phyloP scores from a whole-genome alignment of 768 basidiomycete species.

The Calvatia gigantea region DNA sequence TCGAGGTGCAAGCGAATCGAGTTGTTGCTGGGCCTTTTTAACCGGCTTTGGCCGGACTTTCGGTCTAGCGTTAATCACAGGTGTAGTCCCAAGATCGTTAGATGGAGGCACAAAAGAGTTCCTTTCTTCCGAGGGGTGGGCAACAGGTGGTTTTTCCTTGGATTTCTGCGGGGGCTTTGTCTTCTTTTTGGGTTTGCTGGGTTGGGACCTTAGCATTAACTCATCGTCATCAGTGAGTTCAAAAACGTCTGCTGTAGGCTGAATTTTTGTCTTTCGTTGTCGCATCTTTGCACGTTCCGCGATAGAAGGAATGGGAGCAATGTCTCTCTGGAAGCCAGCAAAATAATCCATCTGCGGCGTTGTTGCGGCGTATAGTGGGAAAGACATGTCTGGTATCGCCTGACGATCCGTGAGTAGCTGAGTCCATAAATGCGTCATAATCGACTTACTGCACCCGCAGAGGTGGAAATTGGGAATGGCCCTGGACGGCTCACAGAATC shows the following conservation, averaged over 20 bases:
- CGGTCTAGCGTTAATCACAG: slow-evolving; percentile 3
- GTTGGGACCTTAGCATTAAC: slow-evolving; percentile 1
- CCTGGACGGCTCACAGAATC: neutral
- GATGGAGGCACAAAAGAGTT: neutral
- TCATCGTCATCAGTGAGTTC: slow-evolving; percentile 19
- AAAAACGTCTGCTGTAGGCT: slow-evolving; percentile 2
- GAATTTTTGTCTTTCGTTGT: slow-evolving; percentile 24
- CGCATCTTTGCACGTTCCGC: slow-evolving; percentile 62
- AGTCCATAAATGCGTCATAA: neutral
- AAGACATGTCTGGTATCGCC: neutral
- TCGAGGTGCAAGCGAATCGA: slow-evolving; percentile 3
- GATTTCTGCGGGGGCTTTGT: slow-evolving; percentile 19
- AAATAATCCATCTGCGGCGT: slow-evolving; percentile 9
- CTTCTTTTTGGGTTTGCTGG: slow-evolving; percentile 10
- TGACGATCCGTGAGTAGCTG: neutral
- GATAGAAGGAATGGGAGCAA: slow-evolving; percentile 28
- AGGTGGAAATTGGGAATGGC: neutral
- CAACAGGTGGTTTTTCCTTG: neutral
- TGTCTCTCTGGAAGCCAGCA: slow-evolving; percentile 9
- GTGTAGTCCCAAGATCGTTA: neutral
- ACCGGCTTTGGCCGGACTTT: slow-evolving; percentile 9
- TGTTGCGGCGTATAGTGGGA: neutral
- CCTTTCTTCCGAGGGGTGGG: neutral
- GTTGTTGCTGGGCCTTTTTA: slow-evolving; percentile 16
- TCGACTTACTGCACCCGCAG: neutral